Evolutionary conservation across 1,139 yeast genomes (phyloP).

Genomic region (Scheffersomyces insectosa): DNA sequence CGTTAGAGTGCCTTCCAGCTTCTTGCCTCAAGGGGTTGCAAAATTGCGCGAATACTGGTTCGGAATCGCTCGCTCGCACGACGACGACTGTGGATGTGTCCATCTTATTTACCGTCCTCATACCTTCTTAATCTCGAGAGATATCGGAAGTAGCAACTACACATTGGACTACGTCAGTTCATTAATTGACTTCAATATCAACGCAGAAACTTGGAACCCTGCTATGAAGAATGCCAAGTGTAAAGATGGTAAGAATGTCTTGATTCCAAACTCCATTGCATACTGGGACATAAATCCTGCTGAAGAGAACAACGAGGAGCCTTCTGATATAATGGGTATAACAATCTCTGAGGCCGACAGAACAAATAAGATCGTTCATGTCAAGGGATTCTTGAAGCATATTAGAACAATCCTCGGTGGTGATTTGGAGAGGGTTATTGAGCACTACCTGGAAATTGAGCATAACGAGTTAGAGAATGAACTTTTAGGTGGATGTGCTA

Average conservation of each 20-base stretch:
- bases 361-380: slow-evolving; percentile 16
- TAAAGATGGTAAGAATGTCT: slow-evolving; percentile 20
- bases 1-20: not conserved
- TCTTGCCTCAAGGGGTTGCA: not conserved
- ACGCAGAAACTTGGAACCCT: slow-evolving; percentile 18
- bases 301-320: slow-evolving; percentile 1
- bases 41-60: slow-evolving; percentile 2
- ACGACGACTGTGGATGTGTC: slow-evolving; percentile 1
- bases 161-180: slow-evolving; percentile 19
- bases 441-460: not conserved
- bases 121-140: slow-evolving; percentile 17
- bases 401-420: slow-evolving; percentile 10
- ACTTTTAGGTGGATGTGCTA: slow-evolving; percentile 14
- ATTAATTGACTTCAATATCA: slow-evolving; percentile 19
- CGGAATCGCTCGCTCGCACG: slow-evolving; percentile 4
- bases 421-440: not conserved
- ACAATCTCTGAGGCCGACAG: slow-evolving; percentile 23
- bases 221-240: slow-evolving; percentile 9
- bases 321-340: slow-evolving; percentile 18
- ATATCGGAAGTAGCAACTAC: slow-evolving; percentile 7
- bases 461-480: slow-evolving; percentile 7
- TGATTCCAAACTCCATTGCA: slow-evolving; percentile 23
- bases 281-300: slow-evolving; percentile 12
- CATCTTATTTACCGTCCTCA: slow-evolving; percentile 21
- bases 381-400: slow-evolving; percentile 18